A percentile compares a stretch with the other conserved stretches of the same genome.
Conservation (phyloP, 306 rosid species). For the Cyclanthera cordifolia region DNA sequence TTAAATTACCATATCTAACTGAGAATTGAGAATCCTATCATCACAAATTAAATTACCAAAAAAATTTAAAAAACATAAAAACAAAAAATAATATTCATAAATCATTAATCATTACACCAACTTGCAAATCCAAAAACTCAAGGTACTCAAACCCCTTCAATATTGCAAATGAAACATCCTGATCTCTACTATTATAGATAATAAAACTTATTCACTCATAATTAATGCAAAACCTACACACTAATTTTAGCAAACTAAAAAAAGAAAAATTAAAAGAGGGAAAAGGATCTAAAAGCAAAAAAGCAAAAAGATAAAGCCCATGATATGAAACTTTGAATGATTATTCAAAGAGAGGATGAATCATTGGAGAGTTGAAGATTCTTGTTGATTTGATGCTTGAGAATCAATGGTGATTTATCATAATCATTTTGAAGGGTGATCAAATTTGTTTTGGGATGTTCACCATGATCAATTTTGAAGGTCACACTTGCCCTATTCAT, state of each 20-base stretch:
- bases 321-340: not conserved
- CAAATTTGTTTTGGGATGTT: not conserved
- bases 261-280: too few species aligned
- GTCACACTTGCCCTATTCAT: constrained; percentile 3
- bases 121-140: not conserved
- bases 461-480: not conserved
- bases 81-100: not conserved
- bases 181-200: not conserved
- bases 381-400: not conserved
- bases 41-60: not conserved
- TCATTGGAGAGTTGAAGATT: not conserved
- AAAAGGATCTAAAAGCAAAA: not conserved
- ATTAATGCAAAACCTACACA: not conserved
- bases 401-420: constrained; percentile 1
- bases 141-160: not conserved
- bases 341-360: not conserved
- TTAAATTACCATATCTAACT: too few species aligned
- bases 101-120: not conserved
- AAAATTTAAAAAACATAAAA: not conserved
- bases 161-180: not conserved
- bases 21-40: not conserved
- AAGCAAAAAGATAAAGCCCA: not conserved
- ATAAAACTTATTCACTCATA: not conserved
- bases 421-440: not conserved
- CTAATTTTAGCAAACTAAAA: too few species aligned